A percentile compares a stretch with the other conserved stretches of the same genome.
Conservation (phyloP, 1,284 basidiomycete genomes). For the Xerocomus minutiporus region DNA sequence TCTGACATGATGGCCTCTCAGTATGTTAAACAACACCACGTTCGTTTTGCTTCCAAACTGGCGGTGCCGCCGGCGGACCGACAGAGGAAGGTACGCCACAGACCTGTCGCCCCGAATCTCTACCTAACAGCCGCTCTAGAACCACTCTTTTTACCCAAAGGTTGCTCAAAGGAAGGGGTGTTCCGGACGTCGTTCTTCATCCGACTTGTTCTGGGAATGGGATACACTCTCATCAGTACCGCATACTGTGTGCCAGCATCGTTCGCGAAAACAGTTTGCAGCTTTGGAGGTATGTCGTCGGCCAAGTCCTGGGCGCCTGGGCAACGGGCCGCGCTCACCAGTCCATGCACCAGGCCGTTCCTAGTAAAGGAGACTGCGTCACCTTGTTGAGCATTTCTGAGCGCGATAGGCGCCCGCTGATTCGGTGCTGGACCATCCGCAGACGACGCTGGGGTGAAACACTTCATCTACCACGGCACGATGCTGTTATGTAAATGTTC, state of each 20-base stretch:
- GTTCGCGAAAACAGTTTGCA: background rate
- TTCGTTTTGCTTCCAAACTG: slow-evolving; percentile 23
- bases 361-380: slow-evolving; percentile 4
- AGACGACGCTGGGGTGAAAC: background rate
- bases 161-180: slow-evolving; percentile 38
- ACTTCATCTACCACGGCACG: background rate
- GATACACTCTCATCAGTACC: slow-evolving; percentile 17
- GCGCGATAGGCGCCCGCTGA: background rate
- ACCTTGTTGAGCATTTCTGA: slow-evolving; percentile 1
- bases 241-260: slow-evolving; percentile 1
- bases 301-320: background rate
- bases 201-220: slow-evolving; percentile 38
- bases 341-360: background rate
- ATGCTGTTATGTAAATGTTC: background rate
- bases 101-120: background rate
- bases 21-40: slow-evolving; percentile 8
- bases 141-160: slow-evolving; percentile 34
- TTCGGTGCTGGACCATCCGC: background rate
- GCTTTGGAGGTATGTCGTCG: slow-evolving; percentile 5
- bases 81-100: slow-evolving; percentile 17
- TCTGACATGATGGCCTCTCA: slow-evolving; percentile 19
- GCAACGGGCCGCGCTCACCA: no score
- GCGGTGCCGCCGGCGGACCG: slow-evolving; percentile 21
- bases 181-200: slow-evolving; percentile 28
- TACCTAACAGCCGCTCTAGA: slow-evolving; percentile 2